phyloP scores from a whole-genome alignment of 352 stramenopile genomes.

The Paralagenidium karlingii region DNA sequence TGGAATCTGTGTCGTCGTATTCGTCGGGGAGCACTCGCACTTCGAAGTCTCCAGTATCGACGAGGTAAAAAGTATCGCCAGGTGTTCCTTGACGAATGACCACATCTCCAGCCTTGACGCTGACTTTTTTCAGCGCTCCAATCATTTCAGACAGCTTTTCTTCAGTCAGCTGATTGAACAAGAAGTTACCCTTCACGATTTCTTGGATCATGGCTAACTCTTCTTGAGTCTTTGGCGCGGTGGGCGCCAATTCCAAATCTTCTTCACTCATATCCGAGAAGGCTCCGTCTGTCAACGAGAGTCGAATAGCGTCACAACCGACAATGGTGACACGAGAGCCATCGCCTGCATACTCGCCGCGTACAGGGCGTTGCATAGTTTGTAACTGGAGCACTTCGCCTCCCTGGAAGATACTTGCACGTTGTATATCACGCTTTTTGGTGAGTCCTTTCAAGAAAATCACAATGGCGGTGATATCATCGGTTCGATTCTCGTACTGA shows the following conservation, averaged over 20 bases:
- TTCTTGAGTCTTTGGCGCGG: constrained; percentile 48
- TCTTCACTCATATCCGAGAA: constrained; percentile 22
- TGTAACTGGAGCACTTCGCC: constrained; percentile 71
- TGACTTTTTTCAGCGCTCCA: constrained; percentile 70
- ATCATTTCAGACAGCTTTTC: constrained; percentile 83
- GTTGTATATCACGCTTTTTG: constrained; percentile 26
- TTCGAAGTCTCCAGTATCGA: constrained; percentile 61
- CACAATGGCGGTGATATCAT: constrained; percentile 90
- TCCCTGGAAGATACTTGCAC: constrained; percentile 75
- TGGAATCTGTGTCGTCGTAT: constrained; percentile 1
- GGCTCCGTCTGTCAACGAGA: constrained; percentile 48
- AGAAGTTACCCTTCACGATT: constrained; percentile 84
- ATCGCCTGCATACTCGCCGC: constrained; percentile 43
- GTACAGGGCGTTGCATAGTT: constrained; percentile 74
- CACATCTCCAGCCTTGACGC: constrained; percentile 75
- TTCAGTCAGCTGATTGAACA: constrained; percentile 87
- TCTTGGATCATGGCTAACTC: constrained; percentile 80
- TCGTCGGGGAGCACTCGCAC: constrained; percentile 42
- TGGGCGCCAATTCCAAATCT: constrained; percentile 12
- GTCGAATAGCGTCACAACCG: constrained; percentile 66
- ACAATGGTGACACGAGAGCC: constrained; percentile 73
- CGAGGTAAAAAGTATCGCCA: constrained; percentile 90
- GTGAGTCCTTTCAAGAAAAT: constrained; percentile 69
- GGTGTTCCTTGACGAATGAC: constrained; percentile 88
- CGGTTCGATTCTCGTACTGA: constrained; percentile 88